Evolutionary conservation across 805 yeast genomes (phyloP), one percentile per base, ranked within the genome.

Genomic region (Hanseniaspora nectarophila): DNA sequence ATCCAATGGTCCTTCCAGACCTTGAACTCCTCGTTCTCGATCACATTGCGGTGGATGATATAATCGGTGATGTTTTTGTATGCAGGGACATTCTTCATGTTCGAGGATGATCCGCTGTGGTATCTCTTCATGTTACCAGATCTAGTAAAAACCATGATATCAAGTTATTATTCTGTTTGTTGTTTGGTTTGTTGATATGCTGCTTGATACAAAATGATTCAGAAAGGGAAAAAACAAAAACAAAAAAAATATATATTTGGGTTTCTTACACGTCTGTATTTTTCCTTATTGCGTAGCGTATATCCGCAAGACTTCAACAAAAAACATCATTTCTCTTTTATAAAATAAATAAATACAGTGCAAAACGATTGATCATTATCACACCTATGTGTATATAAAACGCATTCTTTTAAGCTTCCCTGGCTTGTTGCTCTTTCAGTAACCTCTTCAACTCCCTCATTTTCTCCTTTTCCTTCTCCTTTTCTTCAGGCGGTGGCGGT

Each of bases 401-500:
- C n/a, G n/a, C n/a, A n/a, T n/a, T n/a, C n/a, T n/a, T n/a, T n/a
- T n/a, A n/a, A n/a, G n/a, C n/a, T n/a, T n/a, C 45, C 21, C 24
- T 46, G 21, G 31, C 40, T 21, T 48, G 53, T 20, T 48, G 53
- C 20, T 48, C 46, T 28, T 48, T 48, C 15, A 48, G 18, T 8
- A 48, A 32, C 34, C 53, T 48, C 21, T 48, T 48, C 18, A 48
- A 9, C 16, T 48, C 53, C 32, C 46, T 32, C 46, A 48, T 33
- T 18, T 48, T 48, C 20, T 48, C 53, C 28, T 34, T 48, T 34
- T 48, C 53, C 18, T 48, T 48, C 15, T 48, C 53, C 18, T 48
- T 48, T 26, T 48, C 53, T 26, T 48, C 53, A 12, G 55, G 40
- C 16, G 56, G 34, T 15, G 54, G 47, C 3, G 54, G 54, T 8